These are phyloP conservation scores for Penicilliopsis zonata DNA, from an alignment of 495 filamentous ascomycete species.

Conservation along the genomic window DNA sequence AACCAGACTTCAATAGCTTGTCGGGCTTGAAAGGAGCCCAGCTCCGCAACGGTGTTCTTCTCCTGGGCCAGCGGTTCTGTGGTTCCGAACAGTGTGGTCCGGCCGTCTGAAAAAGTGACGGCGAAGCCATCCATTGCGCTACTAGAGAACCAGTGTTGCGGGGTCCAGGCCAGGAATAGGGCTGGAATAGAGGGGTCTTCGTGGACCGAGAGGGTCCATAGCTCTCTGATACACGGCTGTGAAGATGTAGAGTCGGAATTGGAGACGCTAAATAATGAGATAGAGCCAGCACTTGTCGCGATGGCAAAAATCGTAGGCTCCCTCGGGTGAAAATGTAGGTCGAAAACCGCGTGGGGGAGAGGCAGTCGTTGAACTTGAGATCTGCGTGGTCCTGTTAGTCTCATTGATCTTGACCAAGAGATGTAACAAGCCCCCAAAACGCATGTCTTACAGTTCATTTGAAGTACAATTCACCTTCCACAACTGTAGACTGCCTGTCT, in stretches of 20 bases:
- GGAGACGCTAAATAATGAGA: slow-evolving; percentile 48
- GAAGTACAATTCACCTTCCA: slow-evolving; percentile 39
- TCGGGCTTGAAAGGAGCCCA: slow-evolving; percentile 18
- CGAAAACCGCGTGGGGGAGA: slow-evolving; percentile 63
- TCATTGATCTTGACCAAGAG: slow-evolving; percentile 1
- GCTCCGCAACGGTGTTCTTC: slow-evolving; percentile 8
- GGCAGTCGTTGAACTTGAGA: slow-evolving; percentile 31
- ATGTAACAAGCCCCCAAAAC: too few relatives aligned
- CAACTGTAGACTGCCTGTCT: slow-evolving; percentile 61
- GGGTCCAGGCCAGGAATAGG: slow-evolving; percentile 62
- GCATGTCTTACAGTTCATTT: slow-evolving; percentile 44
- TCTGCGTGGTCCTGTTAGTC: slow-evolving; percentile 9
- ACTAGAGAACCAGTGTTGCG: slow-evolving; percentile 25
- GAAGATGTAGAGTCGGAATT: slow-evolving; percentile 3
- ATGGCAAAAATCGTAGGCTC: slow-evolving; percentile 46
- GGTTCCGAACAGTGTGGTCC: slow-evolving; percentile 36
- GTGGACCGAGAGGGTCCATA: slow-evolving; percentile 26
- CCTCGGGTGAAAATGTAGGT: slow-evolving; percentile 67
- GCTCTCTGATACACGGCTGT: slow-evolving; percentile 13
- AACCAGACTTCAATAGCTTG: slow-evolving; percentile 36
- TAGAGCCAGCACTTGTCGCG: slow-evolving; percentile 58
- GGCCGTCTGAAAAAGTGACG: slow-evolving; percentile 57
- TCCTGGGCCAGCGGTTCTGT: slow-evolving; percentile 10
- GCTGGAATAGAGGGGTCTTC: slow-evolving; percentile 47
- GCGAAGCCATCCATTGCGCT: slow-evolving; percentile 38